Evolutionary conservation across 169 alveolate species (phyloP).

Genomic region (Cryptosporidium viatorum): DNA sequence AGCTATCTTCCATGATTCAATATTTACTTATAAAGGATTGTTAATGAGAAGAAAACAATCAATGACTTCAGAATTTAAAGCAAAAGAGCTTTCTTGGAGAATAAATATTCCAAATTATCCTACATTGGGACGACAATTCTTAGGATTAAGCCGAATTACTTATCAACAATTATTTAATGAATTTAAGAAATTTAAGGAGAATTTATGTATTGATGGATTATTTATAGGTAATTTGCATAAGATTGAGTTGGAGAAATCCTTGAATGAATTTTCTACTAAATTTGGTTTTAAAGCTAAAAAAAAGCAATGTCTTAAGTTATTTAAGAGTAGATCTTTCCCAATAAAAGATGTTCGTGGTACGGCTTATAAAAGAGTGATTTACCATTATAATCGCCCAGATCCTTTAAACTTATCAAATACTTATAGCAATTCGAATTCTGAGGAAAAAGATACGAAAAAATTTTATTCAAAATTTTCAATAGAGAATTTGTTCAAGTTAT

Average conservation of each 20-base stretch:
- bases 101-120: slow-evolving; percentile 42
- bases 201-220: slow-evolving; percentile 35
- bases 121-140: background rate
- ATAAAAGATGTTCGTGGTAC: slow-evolving; percentile 23
- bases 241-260: background rate
- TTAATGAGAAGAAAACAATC: slow-evolving; percentile 4
- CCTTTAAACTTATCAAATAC: background rate
- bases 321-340: background rate
- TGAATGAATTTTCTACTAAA: background rate
- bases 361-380: background rate
- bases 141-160: background rate
- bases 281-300: background rate
- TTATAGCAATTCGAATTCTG: background rate
- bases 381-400: slow-evolving; percentile 11
- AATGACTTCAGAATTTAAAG: slow-evolving; percentile 23
- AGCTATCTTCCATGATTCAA: background rate
- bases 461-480: background rate
- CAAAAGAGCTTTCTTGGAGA: slow-evolving; percentile 47
- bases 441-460: background rate
- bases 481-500: background rate
- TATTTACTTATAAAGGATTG: background rate
- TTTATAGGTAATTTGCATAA: slow-evolving; percentile 44
- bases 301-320: background rate
- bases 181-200: slow-evolving; percentile 9
- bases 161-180: background rate